Conservation (phyloP, 2,329 filamentous ascomycete species). For the Albifimbria verrucaria region DNA sequence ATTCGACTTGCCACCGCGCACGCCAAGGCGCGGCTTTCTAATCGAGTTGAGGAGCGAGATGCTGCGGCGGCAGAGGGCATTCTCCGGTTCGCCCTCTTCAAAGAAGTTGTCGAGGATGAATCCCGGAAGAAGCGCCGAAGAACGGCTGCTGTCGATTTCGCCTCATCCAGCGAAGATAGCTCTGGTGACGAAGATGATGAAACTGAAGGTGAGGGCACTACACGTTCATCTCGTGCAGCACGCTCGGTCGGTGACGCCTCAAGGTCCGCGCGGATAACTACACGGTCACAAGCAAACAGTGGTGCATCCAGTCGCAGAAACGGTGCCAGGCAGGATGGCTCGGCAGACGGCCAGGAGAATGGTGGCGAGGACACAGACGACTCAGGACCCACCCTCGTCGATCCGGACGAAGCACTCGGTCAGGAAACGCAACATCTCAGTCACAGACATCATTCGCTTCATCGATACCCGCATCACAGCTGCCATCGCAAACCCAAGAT, state of each 20-base stretch:
- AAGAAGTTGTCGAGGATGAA: constrained; percentile 80
- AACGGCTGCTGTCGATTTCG: constrained; percentile 54
- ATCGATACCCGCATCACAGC: constrained; percentile 73
- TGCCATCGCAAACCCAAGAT: constrained; percentile 42
- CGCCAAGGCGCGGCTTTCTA: constrained; percentile 86
- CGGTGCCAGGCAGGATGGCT: constrained; percentile 19
- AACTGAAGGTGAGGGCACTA: constrained; percentile 52
- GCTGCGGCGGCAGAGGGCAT: constrained; percentile 85
- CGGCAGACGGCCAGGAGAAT: constrained; percentile 36
- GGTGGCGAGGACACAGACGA: constrained; percentile 40
- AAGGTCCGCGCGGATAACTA: constrained; percentile 26
- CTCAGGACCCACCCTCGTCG: constrained; percentile 35
- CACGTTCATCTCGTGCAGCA: constrained; percentile 43
- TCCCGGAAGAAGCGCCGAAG: constrained; percentile 82
- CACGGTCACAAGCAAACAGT: constrained; percentile 9
- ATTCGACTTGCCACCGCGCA: constrained; percentile 96
- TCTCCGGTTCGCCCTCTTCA: constrained; percentile 92
- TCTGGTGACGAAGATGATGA: constrained; percentile 60
- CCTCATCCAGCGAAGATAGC: constrained; percentile 57
- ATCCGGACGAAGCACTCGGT: constrained; percentile 32
- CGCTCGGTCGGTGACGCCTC: constrained; percentile 18
- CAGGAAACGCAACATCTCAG: constrained; percentile 35
- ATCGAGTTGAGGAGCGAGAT: constrained; percentile 84
- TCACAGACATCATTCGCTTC: constrained; percentile 69
- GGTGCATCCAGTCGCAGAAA: constrained; percentile 18